These are phyloP conservation scores for Mixia osmundae DNA, from an alignment of 1,284 basidiomycete genomes.

Conservation along the genomic window DNA sequence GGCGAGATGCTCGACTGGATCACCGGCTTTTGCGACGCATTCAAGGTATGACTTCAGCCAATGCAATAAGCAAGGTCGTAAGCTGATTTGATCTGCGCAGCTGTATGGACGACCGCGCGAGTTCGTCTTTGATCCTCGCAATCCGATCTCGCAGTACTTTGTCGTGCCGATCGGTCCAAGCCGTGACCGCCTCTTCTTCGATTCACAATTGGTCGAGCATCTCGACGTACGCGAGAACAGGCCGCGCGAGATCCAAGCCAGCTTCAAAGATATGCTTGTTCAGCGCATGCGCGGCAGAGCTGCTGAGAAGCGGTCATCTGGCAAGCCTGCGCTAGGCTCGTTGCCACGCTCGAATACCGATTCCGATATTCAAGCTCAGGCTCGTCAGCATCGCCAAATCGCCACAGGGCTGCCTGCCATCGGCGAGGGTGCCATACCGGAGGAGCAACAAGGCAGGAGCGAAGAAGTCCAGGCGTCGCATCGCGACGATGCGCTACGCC, in stretches of 20 bases:
- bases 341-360: neutral
- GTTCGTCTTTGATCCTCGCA: slow-evolving; percentile 68
- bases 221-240: slow-evolving; percentile 56
- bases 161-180: slow-evolving; percentile 22
- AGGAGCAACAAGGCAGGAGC: neutral
- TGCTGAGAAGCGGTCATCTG: neutral
- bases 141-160: slow-evolving; percentile 30
- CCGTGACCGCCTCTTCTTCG: slow-evolving; percentile 50
- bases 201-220: slow-evolving; percentile 53
- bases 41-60: slow-evolving; percentile 11
- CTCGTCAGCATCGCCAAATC: no score
- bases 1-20: slow-evolving; percentile 61
- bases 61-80: neutral
- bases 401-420: neutral
- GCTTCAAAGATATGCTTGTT: slow-evolving; percentile 37
- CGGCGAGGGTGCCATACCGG: neutral
- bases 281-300: slow-evolving; percentile 35
- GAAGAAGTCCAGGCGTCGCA: neutral
- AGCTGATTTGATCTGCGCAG: slow-evolving; percentile 16
- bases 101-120: slow-evolving; percentile 60
- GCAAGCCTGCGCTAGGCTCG: neutral
- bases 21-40: slow-evolving; percentile 30
- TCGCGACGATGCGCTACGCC: neutral
- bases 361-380: no score
- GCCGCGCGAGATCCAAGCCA: slow-evolving; percentile 40